phyloP scores from a whole-genome alignment of 208 protist genomes.

The Leishmania guyanensis region DNA sequence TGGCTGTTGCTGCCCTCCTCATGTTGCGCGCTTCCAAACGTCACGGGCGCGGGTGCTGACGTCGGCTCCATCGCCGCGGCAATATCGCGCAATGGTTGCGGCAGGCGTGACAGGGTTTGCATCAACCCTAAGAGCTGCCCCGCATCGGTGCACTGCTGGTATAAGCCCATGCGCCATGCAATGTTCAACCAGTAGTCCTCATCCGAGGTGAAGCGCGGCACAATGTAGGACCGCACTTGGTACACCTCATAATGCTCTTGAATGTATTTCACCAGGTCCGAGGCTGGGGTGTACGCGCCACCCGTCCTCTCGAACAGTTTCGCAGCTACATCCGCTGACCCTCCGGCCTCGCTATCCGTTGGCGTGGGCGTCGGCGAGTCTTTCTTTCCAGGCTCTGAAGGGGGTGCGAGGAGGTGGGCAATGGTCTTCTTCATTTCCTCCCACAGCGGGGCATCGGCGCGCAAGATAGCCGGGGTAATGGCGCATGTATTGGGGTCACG shows the following conservation, averaged over 20 bases:
- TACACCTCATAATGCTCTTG: constrained; percentile 27
- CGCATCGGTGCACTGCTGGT: constrained; percentile 36
- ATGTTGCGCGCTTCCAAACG: background rate
- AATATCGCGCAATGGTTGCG: constrained; percentile 18
- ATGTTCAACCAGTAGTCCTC: constrained; percentile 63
- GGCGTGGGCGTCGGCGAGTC: background rate
- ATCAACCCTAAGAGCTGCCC: constrained; percentile 29
- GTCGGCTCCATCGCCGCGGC: constrained; percentile 5
- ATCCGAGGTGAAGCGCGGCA: constrained; percentile 52
- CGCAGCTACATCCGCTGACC: background rate
- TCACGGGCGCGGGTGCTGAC: background rate
- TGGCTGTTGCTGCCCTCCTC: background rate
- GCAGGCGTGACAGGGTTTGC: constrained; percentile 27
- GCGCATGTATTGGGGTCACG: constrained; percentile 45
- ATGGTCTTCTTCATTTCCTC: constrained; percentile 13
- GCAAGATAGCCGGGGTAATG: constrained; percentile 30
- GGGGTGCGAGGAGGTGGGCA: background rate
- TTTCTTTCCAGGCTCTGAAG: background rate
- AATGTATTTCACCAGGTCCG: constrained; percentile 46
- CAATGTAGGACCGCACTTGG: constrained; percentile 41
- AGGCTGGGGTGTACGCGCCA: constrained; percentile 25
- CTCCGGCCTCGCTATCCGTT: background rate
- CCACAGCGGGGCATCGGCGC: constrained; percentile 19
- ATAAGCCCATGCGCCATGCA: constrained; percentile 47
- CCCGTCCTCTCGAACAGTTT: background rate